phyloP scores from a whole-genome alignment of 306 rosid genomes.

The Dryas alaskensis region DNA sequence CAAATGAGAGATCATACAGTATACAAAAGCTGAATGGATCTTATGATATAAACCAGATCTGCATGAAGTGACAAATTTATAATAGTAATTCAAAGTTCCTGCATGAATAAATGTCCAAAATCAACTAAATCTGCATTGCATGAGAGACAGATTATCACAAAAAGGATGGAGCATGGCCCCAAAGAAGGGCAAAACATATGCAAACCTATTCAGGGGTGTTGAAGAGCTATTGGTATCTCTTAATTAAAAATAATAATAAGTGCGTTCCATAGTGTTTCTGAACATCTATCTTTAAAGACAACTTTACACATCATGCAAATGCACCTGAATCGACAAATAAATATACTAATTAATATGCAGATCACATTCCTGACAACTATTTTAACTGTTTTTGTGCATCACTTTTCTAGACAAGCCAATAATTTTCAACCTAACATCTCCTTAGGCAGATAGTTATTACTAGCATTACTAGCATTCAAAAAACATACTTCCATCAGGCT shows the following conservation, averaged over 20 bases:
- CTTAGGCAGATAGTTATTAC: slow-evolving; percentile 16
- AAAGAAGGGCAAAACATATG: background rate
- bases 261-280: background rate
- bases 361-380: slow-evolving; percentile 2
- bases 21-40: background rate
- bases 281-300: background rate
- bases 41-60: slow-evolving; percentile 1
- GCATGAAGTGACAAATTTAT: background rate
- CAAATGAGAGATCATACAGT: slow-evolving; percentile 10
- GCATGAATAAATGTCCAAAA: background rate
- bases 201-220: background rate
- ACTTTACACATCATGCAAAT: background rate
- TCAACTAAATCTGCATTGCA: background rate
- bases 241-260: background rate
- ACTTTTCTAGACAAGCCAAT: background rate
- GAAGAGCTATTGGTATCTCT: slow-evolving; percentile 9
- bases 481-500: slow-evolving; percentile 95
- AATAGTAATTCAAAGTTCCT: slow-evolving; percentile 5
- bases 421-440: slow-evolving; percentile 10
- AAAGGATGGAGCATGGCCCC: background rate
- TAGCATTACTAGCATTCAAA: slow-evolving; percentile 15
- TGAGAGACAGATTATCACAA: background rate
- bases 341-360: background rate
- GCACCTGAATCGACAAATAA: slow-evolving; percentile 1
- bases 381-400: background rate